A percentile compares a stretch with the other conserved stretches of the same genome.
phyloP scores from a whole-genome alignment of 805 yeast species.

The Saccharomycopsis fibuligera region DNA sequence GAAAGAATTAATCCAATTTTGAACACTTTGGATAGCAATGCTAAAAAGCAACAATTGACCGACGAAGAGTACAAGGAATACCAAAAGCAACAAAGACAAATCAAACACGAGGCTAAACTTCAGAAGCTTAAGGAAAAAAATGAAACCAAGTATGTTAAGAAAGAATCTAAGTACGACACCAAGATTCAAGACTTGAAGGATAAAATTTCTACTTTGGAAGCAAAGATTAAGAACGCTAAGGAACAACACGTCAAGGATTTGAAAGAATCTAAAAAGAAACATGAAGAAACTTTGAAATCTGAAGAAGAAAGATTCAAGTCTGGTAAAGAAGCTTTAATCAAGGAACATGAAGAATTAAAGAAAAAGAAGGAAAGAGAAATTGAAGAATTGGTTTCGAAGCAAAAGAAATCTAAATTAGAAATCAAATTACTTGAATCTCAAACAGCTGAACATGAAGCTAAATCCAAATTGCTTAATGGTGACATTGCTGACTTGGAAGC shows the following conservation, averaged over 20 bases:
- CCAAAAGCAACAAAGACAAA: conserved; percentile 9
- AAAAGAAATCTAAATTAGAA: conserved; percentile 15
- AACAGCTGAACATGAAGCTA: conserved; percentile 13
- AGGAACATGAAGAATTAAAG: conserved; percentile 13
- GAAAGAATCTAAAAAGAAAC: conserved; percentile 8
- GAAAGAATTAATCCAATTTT: conserved; percentile 11
- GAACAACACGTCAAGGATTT: conserved; percentile 13
- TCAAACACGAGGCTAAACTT: conserved; percentile 15
- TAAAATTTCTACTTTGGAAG: conserved; percentile 11
- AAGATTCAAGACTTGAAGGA: conserved; percentile 15
- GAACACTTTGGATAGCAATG: conserved; percentile 11
- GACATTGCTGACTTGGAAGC: conserved; percentile 18
- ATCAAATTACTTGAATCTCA: conserved; percentile 18
- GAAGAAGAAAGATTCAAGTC: conserved; percentile 10
- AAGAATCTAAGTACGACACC: conserved; percentile 15
- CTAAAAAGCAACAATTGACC: conserved; percentile 14
- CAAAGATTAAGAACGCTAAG: conserved; percentile 6
- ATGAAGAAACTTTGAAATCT: conserved; percentile 10
- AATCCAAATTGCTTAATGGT: conserved; percentile 9
- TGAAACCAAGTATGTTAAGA: conserved; percentile 14
- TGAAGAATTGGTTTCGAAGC: conserved; percentile 14
- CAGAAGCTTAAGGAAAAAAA: conserved; percentile 15
- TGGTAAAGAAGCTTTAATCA: conserved; percentile 14
- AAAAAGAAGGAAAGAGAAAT: conserved; percentile 13
- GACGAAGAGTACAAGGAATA: conserved; percentile 15